A percentile compares a stretch with the other conserved stretches of the same genome.
Conservation (phyloP, 2,329 filamentous ascomycete species). For the Ophioceras dolichostomum region DNA sequence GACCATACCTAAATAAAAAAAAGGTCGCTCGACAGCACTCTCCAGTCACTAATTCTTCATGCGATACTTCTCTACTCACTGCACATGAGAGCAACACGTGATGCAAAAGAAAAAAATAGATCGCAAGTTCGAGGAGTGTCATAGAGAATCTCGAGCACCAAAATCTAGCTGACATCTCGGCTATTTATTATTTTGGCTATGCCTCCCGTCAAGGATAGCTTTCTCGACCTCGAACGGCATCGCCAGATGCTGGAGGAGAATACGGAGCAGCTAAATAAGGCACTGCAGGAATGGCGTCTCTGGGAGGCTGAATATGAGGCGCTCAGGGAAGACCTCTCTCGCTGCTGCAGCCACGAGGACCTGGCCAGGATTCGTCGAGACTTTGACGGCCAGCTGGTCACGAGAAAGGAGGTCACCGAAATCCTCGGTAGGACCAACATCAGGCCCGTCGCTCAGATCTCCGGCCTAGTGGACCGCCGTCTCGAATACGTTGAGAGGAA, state of each 20-base stretch:
- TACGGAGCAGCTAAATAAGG: conserved; percentile 59
- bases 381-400: conserved; percentile 52
- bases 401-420: conserved; percentile 39
- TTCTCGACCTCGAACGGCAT: conserved; percentile 63
- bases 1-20: no score
- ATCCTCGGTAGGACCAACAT: conserved; percentile 26
- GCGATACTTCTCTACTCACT: no score
- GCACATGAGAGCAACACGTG: no score
- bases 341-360: conserved; percentile 30
- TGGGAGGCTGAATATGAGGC: conserved; percentile 90
- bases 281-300: conserved; percentile 76
- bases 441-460: conserved; percentile 49
- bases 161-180: no score
- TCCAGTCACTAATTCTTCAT: no score
- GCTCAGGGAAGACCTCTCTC: conserved; percentile 67
- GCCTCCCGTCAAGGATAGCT: conserved; percentile 31
- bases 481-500: conserved; percentile 87
- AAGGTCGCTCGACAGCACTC: no score
- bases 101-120: no score
- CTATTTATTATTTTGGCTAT: no score
- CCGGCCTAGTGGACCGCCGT: conserved; percentile 57
- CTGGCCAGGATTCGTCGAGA: conserved; percentile 44
- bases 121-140: no score
- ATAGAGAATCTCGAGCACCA: no score
- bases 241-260: conserved; percentile 64